A percentile compares a stretch with the other conserved stretches of the same genome.
phyloP scores from a whole-genome alignment of 805 yeast species.

The Isabelozyma gotoi region DNA sequence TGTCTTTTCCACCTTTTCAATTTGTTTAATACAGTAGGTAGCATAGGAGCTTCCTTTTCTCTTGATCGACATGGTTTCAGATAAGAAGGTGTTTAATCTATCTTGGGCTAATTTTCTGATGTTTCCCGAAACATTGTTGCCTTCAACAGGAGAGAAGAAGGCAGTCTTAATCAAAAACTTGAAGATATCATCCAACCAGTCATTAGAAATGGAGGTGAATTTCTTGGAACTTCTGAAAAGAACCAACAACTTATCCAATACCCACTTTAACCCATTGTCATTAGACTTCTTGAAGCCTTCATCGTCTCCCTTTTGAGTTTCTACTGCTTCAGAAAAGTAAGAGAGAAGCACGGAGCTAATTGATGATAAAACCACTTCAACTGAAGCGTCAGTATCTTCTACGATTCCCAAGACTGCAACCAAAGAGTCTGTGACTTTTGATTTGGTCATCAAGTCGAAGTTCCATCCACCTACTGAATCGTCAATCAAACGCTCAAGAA shows the following conservation, averaged over 20 bases:
- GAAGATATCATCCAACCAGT: conserved; percentile 36
- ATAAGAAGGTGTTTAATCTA: conserved; percentile 65
- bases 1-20: conserved; percentile 23
- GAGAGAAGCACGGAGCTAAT: conserved; percentile 21
- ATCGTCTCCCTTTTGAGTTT: conserved; percentile 18
- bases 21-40: conserved; percentile 44
- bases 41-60: conserved; percentile 63
- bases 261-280: conserved; percentile 48
- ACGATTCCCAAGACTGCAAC: conserved; percentile 21
- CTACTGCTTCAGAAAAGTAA: conserved; percentile 22
- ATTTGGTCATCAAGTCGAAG: conserved; percentile 75
- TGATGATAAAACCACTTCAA: conserved; percentile 15
- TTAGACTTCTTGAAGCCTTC: no score
- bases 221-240: conserved; percentile 48
- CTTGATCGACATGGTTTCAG: conserved; percentile 50
- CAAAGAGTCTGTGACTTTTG: conserved; percentile 52
- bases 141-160: conserved; percentile 30
- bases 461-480: conserved; percentile 52
- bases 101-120: conserved; percentile 52
- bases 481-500: conserved; percentile 24
- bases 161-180: conserved; percentile 39
- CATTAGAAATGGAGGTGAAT: conserved; percentile 14
- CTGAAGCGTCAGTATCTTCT: conserved; percentile 10
- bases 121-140: conserved; percentile 24
- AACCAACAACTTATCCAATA: conserved; percentile 56